Base-by-base conservation (phyloP, 2,329 filamentous ascomycete genomes). In the Ophiostoma tasmaniense region DNA sequence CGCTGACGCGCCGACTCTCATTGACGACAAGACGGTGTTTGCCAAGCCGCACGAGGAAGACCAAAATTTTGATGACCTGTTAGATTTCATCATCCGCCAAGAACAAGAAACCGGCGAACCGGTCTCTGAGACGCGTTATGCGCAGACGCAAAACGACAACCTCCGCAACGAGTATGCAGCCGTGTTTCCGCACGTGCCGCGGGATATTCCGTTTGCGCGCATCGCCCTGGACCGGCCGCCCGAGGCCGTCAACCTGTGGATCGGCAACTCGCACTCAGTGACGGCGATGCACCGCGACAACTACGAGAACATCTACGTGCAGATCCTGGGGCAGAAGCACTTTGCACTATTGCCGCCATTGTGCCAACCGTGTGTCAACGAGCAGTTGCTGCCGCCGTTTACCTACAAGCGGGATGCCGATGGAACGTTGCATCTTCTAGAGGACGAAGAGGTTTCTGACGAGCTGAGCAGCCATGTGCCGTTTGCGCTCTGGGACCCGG, bases 261-360 rank as follows among this genome's bases (percentile, higher is more conserved):
- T 95, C 66, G 91, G 91, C 68, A 90, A 91, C 78, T 86, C 86
- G 1, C 81, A 81, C 50, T 90, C 88, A 33, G 82, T 85, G 0
- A 93, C 91, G 0, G 88, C 89, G 0, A 77, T 93, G 68, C 92
- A 95, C 79, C 90, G 90, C 74, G 92, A 95, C 78, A 90, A 90
- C 74, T 94, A 94, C 78, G 91, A 95, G 77, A 95, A 95, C 76
- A 83, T 95, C 0, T 95, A 93, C 76, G 89, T 92, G 1, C 91
- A 94, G 74, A 78, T 94, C 17, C 77, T 87, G 0, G 92, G 91
- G 0, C 79, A 80, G 69, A 95, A 95, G 76, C 87, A 90, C 73
- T 95, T 95, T 73, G 84, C 88, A 0, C 80, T 95, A 1, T 78
- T 95, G 1, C 89, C 91, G n/a, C 88, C 91, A 0, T 77, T 90